Conservation (phyloP, 495 filamentous ascomycete genomes). For the Poronia punctata region DNA sequence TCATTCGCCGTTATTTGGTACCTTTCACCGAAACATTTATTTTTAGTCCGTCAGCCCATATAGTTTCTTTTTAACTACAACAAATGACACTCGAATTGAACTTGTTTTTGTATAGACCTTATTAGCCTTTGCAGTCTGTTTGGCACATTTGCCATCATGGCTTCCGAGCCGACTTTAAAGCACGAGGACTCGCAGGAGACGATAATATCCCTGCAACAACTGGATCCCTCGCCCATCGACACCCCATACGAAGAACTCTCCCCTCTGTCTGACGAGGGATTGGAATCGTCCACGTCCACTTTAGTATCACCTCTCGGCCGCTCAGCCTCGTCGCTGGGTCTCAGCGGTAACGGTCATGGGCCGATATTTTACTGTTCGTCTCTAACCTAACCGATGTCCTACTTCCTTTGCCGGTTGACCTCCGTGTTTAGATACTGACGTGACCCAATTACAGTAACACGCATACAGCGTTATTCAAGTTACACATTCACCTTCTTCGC, state of each 20-base stretch:
- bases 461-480: conserved; percentile 78
- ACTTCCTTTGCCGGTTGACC: no score
- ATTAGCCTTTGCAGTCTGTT: no score
- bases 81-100: no score
- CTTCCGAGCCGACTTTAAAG: conserved; percentile 18
- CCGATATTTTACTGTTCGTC: conserved; percentile 56
- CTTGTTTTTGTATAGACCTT: no score
- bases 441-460: conserved; percentile 49
- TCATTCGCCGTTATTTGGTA: not conserved
- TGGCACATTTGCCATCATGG: conserved; percentile 10
- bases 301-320: conserved; percentile 14
- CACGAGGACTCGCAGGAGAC: conserved; percentile 42
- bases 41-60: no score
- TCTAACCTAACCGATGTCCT: no score
- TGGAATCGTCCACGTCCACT: conserved; percentile 19
- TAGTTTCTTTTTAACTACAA: no score
- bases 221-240: conserved; percentile 79
- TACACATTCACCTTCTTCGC: conserved; percentile 79
- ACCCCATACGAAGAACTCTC: conserved; percentile 54
- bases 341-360: conserved; percentile 46
- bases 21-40: no score
- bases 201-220: conserved; percentile 60
- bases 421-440: not conserved
- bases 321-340: conserved; percentile 38
- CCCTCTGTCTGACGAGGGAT: conserved; percentile 28